Percentiles rank a stretch among this genome's conserved stretches.
These are phyloP conservation scores for Wickerhamiella slavikovae DNA, from an alignment of 805 yeast genomes.

Conservation along the genomic window DNA sequence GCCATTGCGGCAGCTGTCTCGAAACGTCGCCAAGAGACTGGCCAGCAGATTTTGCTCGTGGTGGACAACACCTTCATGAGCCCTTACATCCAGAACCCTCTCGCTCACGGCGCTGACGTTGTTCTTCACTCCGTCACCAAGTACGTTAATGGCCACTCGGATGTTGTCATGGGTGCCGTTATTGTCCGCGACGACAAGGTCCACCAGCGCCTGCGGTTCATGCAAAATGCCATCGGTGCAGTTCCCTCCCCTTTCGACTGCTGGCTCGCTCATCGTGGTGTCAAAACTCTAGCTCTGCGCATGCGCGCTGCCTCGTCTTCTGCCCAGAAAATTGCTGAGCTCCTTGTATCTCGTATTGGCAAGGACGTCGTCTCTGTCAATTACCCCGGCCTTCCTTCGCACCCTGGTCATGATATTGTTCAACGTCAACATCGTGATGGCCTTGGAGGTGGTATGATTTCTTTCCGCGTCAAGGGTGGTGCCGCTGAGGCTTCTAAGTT, in stretches of 20 bases:
- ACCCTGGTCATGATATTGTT: constrained; percentile 43
- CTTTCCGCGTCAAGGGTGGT: constrained; percentile 72
- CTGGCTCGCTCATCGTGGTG: constrained; percentile 85
- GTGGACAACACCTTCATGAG: constrained; percentile 82
- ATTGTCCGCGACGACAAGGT: constrained; percentile 43
- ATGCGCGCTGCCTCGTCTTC: constrained; percentile 43
- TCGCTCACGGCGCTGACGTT: constrained; percentile 64
- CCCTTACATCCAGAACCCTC: constrained; percentile 73
- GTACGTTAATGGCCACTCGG: constrained; percentile 83
- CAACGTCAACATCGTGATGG: constrained; percentile 60
- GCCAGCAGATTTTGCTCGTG: constrained; percentile 32
- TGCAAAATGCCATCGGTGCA: constrained; percentile 78
- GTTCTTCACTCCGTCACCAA: constrained; percentile 81
- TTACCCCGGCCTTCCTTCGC: constrained; percentile 64
- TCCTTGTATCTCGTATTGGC: constrained; percentile 21
- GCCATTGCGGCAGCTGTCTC: constrained; percentile 37
- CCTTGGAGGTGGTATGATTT: constrained; percentile 82
- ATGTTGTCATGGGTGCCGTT: constrained; percentile 71
- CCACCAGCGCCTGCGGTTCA: constrained; percentile 45
- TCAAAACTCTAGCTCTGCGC: constrained; percentile 70
- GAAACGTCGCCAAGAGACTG: constrained; percentile 22
- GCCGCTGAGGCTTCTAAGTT: constrained; percentile 54
- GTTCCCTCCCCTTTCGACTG: constrained; percentile 80
- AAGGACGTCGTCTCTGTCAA: constrained; percentile 46
- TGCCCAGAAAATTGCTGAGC: constrained; percentile 54